Percentiles rank a stretch among this genome's conserved stretches.
Conservation (phyloP, 768 basidiomycete species). For the Filobasidium floriforme region DNA sequence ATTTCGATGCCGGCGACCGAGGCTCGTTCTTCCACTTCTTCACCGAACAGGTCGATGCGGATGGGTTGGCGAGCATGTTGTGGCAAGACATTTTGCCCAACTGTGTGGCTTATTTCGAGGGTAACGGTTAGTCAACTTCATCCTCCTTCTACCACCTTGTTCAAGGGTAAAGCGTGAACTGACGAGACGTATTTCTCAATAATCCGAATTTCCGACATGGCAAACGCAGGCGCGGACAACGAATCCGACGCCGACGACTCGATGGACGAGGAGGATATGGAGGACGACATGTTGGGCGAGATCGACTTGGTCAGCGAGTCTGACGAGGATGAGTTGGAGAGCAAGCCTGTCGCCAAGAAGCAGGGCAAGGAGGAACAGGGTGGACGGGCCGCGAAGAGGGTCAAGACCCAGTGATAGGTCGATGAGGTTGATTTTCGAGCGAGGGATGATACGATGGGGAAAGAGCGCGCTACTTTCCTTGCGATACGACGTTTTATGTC, state of each 20-base stretch:
- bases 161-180: background rate
- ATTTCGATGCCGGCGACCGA: conserved; percentile 27
- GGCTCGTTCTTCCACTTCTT: conserved; percentile 44
- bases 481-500: too few relatives aligned
- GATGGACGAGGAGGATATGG: conserved; percentile 17
- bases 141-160: too few relatives aligned
- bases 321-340: conserved; percentile 28
- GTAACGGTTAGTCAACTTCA: conserved; percentile 20
- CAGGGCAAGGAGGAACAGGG: too few relatives aligned
- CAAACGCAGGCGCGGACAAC: conserved; percentile 17
- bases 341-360: background rate
- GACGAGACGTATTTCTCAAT: background rate
- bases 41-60: conserved; percentile 29
- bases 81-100: conserved; percentile 32
- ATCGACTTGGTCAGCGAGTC: conserved; percentile 37
- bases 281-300: conserved; percentile 28
- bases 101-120: conserved; percentile 37
- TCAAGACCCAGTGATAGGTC: too few relatives aligned
- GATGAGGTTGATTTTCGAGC: too few relatives aligned
- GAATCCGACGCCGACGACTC: conserved; percentile 28
- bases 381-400: too few relatives aligned
- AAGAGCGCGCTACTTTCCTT: too few relatives aligned
- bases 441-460: too few relatives aligned
- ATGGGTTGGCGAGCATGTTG: conserved; percentile 26
- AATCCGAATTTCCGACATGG: too few relatives aligned